phyloP scores from a whole-genome alignment of 306 rosid species.

The Prunus campanulata region DNA sequence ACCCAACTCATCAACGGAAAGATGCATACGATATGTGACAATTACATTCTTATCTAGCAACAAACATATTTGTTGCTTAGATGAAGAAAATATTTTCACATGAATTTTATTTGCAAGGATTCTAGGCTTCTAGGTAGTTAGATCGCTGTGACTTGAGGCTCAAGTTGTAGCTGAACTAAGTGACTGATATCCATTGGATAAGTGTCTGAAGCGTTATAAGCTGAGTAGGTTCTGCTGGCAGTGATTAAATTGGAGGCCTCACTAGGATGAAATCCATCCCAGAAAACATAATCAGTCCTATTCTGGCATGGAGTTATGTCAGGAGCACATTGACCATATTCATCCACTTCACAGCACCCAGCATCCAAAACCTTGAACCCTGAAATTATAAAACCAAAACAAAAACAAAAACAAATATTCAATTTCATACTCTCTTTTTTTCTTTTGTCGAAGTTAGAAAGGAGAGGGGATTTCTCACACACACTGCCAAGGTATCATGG shows the following conservation, averaged over 20 bases:
- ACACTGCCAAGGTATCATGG: too few relatives aligned
- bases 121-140: not conserved
- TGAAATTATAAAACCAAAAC: conserved; percentile 3
- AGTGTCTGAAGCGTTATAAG: not conserved
- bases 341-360: conserved; percentile 27
- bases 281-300: conserved; percentile 39
- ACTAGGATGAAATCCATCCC: conserved; percentile 41
- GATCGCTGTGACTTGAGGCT: too few relatives aligned
- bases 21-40: not conserved
- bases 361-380: conserved; percentile 23
- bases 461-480: too few relatives aligned
- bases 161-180: conserved; percentile 20
- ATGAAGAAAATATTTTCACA: not conserved
- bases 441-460: too few relatives aligned
- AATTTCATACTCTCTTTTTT: too few relatives aligned
- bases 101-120: not conserved
- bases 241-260: conserved; percentile 29
- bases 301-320: conserved; percentile 31
- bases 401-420: not conserved
- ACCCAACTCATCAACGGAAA: not conserved
- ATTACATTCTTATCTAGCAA: not conserved
- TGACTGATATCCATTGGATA: conserved; percentile 41
- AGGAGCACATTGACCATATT: conserved; percentile 31
- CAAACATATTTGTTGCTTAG: not conserved
- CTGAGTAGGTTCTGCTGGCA: conserved; percentile 18